A percentile compares a stretch with the other conserved stretches of the same genome.
These are phyloP conservation scores for Coemansia sp. DNA, from an alignment of 192 early-diverging fungal species.

Conservation along the genomic window DNA sequence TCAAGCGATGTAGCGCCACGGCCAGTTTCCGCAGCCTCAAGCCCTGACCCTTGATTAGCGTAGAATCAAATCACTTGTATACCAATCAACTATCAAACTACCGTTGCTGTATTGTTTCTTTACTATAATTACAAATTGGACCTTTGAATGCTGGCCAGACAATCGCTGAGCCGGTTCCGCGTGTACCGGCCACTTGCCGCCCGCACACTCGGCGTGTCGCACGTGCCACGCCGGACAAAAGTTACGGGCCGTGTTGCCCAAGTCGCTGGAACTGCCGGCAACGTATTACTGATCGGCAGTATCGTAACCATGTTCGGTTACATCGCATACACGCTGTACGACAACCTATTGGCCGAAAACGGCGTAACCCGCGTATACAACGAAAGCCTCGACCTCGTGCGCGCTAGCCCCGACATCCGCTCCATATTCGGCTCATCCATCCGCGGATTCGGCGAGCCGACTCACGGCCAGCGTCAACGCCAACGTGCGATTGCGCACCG, in stretches of 20 bases:
- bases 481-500: constrained; percentile 41
- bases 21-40: too few species aligned
- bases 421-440: constrained; percentile 22
- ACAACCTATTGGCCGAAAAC: constrained; percentile 37
- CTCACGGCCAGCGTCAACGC: constrained; percentile 40
- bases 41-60: background rate
- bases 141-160: too few species aligned
- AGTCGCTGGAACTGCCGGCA: constrained; percentile 24
- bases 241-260: constrained; percentile 5
- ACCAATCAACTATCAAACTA: too few species aligned
- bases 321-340: constrained; percentile 46
- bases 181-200: too few species aligned
- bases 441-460: constrained; percentile 40
- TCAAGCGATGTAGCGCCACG: too few species aligned
- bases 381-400: constrained; percentile 40
- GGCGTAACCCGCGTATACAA: constrained; percentile 46
- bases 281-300: constrained; percentile 38
- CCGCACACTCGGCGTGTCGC: too few species aligned
- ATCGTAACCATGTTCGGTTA: constrained; percentile 36
- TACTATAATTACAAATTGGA: too few species aligned
- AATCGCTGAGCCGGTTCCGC: too few species aligned
- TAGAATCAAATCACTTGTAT: background rate
- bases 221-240: background rate
- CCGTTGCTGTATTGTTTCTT: too few species aligned
- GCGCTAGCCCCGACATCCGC: constrained; percentile 36